These are phyloP conservation scores for Linnemannia hyalina DNA, from an alignment of 192 early-diverging fungal genomes.

Conservation along the genomic window DNA sequence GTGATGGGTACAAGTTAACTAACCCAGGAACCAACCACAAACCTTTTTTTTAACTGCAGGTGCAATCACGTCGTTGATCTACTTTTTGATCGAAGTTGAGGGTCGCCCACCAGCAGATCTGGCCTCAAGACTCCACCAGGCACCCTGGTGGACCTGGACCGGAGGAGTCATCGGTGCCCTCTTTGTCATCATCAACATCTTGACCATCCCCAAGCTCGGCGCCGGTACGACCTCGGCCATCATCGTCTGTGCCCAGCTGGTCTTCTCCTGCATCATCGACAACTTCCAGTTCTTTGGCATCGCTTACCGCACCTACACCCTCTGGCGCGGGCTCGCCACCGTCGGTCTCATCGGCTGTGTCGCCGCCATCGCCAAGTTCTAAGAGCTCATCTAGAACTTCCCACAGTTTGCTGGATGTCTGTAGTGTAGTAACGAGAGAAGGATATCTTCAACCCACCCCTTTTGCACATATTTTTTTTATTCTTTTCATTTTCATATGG, in stretches of 20 bases:
- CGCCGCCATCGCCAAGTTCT: slow-evolving; percentile 57
- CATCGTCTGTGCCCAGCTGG: slow-evolving; percentile 62
- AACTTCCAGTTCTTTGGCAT: slow-evolving; percentile 64
- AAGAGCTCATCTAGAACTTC: background rate
- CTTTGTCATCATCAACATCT: slow-evolving; percentile 63
- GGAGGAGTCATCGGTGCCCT: slow-evolving; percentile 64
- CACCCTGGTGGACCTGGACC: slow-evolving; percentile 61
- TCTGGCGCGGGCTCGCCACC: slow-evolving; percentile 59
- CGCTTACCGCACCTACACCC: slow-evolving; percentile 44
- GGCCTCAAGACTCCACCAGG: slow-evolving; percentile 7
- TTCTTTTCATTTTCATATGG: background rate
- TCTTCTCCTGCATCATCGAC: slow-evolving; percentile 63
- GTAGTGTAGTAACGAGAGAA: background rate
- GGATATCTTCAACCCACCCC: background rate
- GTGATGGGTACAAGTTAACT: background rate
- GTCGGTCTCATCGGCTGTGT: slow-evolving; percentile 58
- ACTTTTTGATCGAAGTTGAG: slow-evolving; percentile 27
- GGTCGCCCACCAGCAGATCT: slow-evolving; percentile 24
- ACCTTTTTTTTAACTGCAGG: background rate
- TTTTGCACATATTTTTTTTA: slow-evolving; percentile 5
- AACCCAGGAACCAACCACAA: background rate
- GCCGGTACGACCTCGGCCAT: slow-evolving; percentile 60
- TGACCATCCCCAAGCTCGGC: slow-evolving; percentile 62
- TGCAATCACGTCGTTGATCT: slow-evolving; percentile 16
- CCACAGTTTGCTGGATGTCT: background rate